phyloP scores from a whole-genome alignment of 202 grass and related monocot genomes.

The Saccharum hybrid region DNA sequence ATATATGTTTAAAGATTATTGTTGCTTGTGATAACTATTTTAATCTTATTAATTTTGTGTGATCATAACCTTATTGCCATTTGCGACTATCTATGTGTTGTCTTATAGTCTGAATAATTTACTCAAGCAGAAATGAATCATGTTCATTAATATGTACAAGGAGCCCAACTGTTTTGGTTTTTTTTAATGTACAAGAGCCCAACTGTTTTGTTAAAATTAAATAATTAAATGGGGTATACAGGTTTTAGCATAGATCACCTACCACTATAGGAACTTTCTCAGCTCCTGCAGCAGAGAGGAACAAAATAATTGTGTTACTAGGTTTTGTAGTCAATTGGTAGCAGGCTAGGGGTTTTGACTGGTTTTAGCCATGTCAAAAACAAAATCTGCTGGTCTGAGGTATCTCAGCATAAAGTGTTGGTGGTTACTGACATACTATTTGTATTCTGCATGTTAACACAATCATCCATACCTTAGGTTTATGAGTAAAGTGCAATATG shows the following conservation, averaged over 20 bases:
- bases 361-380: background rate
- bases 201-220: background rate
- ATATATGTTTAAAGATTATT: slow-evolving; percentile 45
- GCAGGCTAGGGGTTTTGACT: background rate
- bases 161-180: background rate
- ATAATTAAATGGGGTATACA: background rate
- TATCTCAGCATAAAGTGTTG: background rate
- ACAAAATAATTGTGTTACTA: background rate
- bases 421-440: background rate
- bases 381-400: background rate
- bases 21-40: background rate
- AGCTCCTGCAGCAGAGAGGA: background rate
- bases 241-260: background rate
- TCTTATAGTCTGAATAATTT: background rate
- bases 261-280: background rate
- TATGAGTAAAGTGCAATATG: slow-evolving; percentile 34
- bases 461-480: slow-evolving; percentile 7
- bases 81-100: background rate
- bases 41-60: slow-evolving; percentile 13
- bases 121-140: background rate
- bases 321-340: background rate
- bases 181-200: background rate
- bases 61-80: background rate
- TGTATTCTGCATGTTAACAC: background rate
- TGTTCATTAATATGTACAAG: background rate